These are phyloP conservation scores for Staphylotrichum longicolle DNA, from an alignment of 495 filamentous ascomycete genomes.

Conservation along the genomic window DNA sequence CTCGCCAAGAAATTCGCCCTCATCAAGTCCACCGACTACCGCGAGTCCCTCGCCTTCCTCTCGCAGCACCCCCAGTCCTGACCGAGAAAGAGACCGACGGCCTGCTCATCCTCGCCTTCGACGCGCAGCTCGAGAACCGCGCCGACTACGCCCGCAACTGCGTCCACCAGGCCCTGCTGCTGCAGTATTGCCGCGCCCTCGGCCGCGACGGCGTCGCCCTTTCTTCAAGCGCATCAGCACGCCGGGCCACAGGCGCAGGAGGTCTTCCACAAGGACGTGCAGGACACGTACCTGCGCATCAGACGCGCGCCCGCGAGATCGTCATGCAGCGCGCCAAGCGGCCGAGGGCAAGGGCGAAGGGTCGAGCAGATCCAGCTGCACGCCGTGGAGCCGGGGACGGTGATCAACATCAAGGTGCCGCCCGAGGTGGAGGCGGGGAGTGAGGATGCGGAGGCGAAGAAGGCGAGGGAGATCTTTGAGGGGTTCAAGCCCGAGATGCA, in stretches of 20 bases:
- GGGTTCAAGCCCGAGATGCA: too few species aligned
- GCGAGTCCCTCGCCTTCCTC: constrained; percentile 70
- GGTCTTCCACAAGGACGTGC: constrained; percentile 89
- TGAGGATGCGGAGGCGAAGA: constrained; percentile 31
- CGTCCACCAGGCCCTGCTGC: constrained; percentile 86
- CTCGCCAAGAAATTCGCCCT: constrained; percentile 75
- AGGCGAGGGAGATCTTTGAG: too few species aligned
- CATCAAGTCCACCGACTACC: constrained; percentile 75
- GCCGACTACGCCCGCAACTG: constrained; percentile 79
- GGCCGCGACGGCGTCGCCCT: constrained; percentile 84
- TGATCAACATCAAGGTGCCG: constrained; percentile 83
- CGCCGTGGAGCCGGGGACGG: constrained; percentile 89
- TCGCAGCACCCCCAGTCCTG: constrained; percentile 68
- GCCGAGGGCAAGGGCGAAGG: constrained; percentile 49
- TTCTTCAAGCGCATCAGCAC: constrained; percentile 99
- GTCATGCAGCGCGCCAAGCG: constrained; percentile 59
- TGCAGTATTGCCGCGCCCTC: constrained; percentile 91
- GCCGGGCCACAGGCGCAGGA: constrained; percentile 85
- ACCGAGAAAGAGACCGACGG: constrained; percentile 89
- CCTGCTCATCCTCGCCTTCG: constrained; percentile 86
- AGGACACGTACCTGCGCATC: constrained; percentile 79
- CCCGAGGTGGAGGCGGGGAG: constrained; percentile 64
- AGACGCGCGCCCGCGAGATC: constrained; percentile 74
- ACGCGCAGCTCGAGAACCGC: constrained; percentile 70
- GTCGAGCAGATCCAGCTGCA: constrained; percentile 99